phyloP scores from a whole-genome alignment of 306 rosid species.

The Sicyos baderoa region DNA sequence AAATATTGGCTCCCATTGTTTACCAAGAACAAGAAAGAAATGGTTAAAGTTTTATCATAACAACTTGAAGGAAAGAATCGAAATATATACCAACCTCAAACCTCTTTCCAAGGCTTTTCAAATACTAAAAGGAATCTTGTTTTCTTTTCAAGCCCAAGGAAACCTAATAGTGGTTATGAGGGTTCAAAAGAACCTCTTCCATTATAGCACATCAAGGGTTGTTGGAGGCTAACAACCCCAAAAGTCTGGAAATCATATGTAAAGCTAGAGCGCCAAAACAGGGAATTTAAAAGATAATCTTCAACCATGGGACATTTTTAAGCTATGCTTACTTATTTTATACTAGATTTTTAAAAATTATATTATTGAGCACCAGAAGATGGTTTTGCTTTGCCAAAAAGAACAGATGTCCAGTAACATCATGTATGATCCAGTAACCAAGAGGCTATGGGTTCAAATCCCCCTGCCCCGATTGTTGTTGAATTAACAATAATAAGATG shows the following conservation, averaged over 20 bases:
- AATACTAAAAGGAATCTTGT: not conserved
- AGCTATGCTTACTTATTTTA: not conserved
- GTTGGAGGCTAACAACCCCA: no score
- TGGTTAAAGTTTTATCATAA: not conserved
- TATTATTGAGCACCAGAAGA: not conserved
- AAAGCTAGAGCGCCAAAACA: not conserved
- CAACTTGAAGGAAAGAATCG: not conserved
- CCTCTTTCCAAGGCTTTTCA: not conserved
- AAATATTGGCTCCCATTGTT: not conserved
- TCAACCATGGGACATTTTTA: not conserved
- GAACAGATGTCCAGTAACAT: no score
- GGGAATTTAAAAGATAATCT: not conserved
- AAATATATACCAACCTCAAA: not conserved
- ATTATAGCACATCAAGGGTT: not conserved
- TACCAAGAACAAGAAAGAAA: not conserved
- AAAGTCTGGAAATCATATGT: not conserved
- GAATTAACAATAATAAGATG: no score
- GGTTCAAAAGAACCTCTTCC: no score
- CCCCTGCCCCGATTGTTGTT: no score
- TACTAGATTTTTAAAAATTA: not conserved
- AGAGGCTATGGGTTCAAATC: no score
- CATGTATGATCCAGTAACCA: no score
- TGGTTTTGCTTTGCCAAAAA: not conserved
- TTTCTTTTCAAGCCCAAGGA: not conserved
- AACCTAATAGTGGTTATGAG: not conserved